phyloP scores from a whole-genome alignment of 1,284 basidiomycete genomes.

The Filobasidium uniguttulatum region DNA sequence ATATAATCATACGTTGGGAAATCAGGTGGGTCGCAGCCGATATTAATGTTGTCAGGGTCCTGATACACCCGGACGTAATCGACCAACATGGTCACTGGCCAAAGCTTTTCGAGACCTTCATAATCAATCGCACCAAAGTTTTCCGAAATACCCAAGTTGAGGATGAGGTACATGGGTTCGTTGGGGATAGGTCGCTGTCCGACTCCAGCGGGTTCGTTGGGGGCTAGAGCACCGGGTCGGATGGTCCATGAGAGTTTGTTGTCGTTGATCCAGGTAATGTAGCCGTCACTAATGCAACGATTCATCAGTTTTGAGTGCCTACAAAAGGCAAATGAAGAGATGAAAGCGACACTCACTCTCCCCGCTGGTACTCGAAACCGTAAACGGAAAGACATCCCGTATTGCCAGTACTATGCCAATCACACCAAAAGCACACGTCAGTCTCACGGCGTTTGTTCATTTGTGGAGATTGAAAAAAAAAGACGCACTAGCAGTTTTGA shows the following conservation, averaged over 20 bases:
- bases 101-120: constrained; percentile 3
- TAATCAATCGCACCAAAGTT: not conserved
- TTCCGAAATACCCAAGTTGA: constrained; percentile 46
- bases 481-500: constrained; percentile 33
- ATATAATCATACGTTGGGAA: constrained; percentile 53
- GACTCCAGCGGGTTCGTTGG: constrained; percentile 54
- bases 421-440: not conserved
- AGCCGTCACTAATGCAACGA: no score
- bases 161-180: constrained; percentile 61
- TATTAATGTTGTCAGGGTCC: constrained; percentile 49
- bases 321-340: not conserved
- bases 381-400: constrained; percentile 45
- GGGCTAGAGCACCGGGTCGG: constrained; percentile 46
- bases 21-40: constrained; percentile 66
- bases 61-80: constrained; percentile 80
- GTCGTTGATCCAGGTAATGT: constrained; percentile 65
- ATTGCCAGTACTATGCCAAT: constrained; percentile 24
- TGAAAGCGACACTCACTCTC: constrained; percentile 28
- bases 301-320: no score
- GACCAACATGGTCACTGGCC: constrained; percentile 45
- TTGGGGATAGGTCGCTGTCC: constrained; percentile 59
- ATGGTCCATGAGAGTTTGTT: constrained; percentile 60
- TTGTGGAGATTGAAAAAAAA: not conserved
- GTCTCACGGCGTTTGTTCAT: not conserved
- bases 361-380: constrained; percentile 53